A percentile compares a stretch with the other conserved stretches of the same genome.
Evolutionary conservation across 1,139 yeast species (phyloP).

Genomic region (Candida freyschussii): DNA sequence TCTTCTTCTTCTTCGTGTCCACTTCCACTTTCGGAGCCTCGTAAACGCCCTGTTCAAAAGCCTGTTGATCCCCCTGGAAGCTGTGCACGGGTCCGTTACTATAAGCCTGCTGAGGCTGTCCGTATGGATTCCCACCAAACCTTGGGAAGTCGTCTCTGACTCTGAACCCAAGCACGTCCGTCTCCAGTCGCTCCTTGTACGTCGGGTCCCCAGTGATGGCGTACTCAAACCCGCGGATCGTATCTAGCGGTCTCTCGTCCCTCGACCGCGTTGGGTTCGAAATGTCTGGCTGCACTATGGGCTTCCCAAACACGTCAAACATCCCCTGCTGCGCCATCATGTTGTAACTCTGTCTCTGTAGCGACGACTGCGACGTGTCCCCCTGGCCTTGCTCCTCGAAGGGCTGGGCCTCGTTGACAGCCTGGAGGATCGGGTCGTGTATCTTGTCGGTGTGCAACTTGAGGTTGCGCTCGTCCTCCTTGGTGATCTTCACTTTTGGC

Average conservation of each 20-base stretch:
- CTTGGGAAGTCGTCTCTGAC: slow-evolving; percentile 52
- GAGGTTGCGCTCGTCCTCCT: slow-evolving; percentile 43
- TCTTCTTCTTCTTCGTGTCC: slow-evolving; percentile 51
- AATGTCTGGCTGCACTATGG: slow-evolving; percentile 69
- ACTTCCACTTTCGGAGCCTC: slow-evolving; percentile 49
- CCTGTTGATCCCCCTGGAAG: slow-evolving; percentile 31
- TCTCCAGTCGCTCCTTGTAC: slow-evolving; percentile 76
- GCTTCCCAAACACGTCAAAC: slow-evolving; percentile 80
- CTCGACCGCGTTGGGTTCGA: slow-evolving; percentile 90
- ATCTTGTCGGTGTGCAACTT: slow-evolving; percentile 60
- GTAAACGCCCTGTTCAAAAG: slow-evolving; percentile 60
- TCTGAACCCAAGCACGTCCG: slow-evolving; percentile 74
- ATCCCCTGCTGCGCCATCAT: slow-evolving; percentile 38
- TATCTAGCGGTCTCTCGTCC: slow-evolving; percentile 93
- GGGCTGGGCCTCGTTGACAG: slow-evolving; percentile 94
- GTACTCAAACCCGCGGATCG: slow-evolving; percentile 87
- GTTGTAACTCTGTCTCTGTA: slow-evolving; percentile 35
- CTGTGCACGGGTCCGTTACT: slow-evolving; percentile 15
- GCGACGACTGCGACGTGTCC: slow-evolving; percentile 15
- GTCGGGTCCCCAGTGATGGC: slow-evolving; percentile 83
- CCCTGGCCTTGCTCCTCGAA: slow-evolving; percentile 53
- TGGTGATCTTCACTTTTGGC: slow-evolving; percentile 35
- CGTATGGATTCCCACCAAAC: slow-evolving; percentile 34
- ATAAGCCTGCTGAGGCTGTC: slow-evolving; percentile 7
- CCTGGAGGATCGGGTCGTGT: slow-evolving; percentile 85